phyloP scores from a whole-genome alignment of 176 grass and related monocot genomes.

The Chrysopogon serrulatus region DNA sequence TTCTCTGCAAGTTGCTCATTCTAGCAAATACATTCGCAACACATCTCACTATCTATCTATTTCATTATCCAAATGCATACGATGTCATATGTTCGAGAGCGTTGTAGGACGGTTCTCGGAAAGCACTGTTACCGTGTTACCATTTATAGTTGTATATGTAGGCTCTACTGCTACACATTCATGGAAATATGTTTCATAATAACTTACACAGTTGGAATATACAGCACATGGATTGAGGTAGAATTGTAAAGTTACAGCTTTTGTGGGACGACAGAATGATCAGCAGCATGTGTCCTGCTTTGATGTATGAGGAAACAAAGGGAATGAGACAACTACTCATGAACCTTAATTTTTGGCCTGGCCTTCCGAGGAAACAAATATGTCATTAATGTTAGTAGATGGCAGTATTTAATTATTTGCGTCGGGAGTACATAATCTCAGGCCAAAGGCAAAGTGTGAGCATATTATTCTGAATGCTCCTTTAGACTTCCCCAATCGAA shows the following conservation, averaged over 20 bases:
- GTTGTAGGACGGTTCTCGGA: not conserved
- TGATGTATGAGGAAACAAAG: conserved; percentile 30
- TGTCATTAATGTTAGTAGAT: not conserved
- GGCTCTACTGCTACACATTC: not conserved
- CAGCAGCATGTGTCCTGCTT: conserved; percentile 29
- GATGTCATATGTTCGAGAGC: not conserved
- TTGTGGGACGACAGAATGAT: conserved; percentile 24
- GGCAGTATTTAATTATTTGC: conserved; percentile 2
- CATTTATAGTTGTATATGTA: not conserved
- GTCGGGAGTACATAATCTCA: not conserved
- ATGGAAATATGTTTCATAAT: conserved; percentile 20
- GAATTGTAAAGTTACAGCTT: conserved; percentile 24
- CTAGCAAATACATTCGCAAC: not conserved
- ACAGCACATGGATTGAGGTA: conserved; percentile 27
- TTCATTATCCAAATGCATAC: not conserved
- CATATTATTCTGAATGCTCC: not conserved
- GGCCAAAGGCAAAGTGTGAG: not conserved
- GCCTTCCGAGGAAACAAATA: conserved; percentile 16
- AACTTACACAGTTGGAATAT: not conserved
- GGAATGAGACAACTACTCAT: conserved; percentile 17
- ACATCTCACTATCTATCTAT: not conserved
- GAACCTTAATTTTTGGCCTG: not conserved
- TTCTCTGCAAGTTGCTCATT: not conserved
- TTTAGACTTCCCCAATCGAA: not conserved
- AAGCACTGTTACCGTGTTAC: not conserved